phyloP scores from a whole-genome alignment of 768 basidiomycete genomes.

The Suillus placidus region DNA sequence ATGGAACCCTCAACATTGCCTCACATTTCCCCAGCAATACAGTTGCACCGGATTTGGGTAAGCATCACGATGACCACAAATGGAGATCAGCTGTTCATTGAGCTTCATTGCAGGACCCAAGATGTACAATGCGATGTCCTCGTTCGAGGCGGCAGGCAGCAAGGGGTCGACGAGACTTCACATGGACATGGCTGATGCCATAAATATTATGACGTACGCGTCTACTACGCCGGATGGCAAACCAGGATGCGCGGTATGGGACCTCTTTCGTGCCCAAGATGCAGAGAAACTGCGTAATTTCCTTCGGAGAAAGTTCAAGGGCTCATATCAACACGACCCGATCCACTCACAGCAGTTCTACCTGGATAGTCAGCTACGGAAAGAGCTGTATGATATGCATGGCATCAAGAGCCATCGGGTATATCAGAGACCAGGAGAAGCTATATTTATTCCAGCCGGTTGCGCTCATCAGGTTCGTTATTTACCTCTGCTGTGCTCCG shows the following conservation, averaged over 20 bases:
- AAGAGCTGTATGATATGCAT: slow-evolving; percentile 63
- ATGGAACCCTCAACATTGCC: slow-evolving; percentile 86
- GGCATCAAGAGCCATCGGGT: slow-evolving; percentile 81
- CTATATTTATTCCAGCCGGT: slow-evolving; percentile 94
- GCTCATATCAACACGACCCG: slow-evolving; percentile 68
- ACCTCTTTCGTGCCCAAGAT: slow-evolving; percentile 83
- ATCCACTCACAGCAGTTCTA: slow-evolving; percentile 92
- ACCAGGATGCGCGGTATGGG: slow-evolving; percentile 88
- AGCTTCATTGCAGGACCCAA: slow-evolving; percentile 70
- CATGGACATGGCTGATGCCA: slow-evolving; percentile 93
- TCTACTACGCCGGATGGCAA: slow-evolving; percentile 54
- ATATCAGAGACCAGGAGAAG: slow-evolving; percentile 91
- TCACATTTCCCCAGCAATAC: slow-evolving; percentile 86
- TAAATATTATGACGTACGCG: slow-evolving; percentile 89
- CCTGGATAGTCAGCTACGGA: slow-evolving; percentile 68
- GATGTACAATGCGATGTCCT: slow-evolving; percentile 91
- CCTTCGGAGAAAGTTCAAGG: slow-evolving; percentile 64
- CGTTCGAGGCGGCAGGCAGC: slow-evolving; percentile 63
- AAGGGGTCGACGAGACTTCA: slow-evolving; percentile 88
- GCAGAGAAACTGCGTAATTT: slow-evolving; percentile 77
- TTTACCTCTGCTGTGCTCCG: slow-evolving; percentile 2
- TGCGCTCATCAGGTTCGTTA: slow-evolving; percentile 81
- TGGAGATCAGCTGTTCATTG: not conserved
- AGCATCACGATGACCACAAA: slow-evolving; percentile 28
- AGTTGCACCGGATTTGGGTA: slow-evolving; percentile 79